Base-by-base conservation (phyloP, 2,329 filamentous ascomycete species). In the Claviceps quebecensis region DNA sequence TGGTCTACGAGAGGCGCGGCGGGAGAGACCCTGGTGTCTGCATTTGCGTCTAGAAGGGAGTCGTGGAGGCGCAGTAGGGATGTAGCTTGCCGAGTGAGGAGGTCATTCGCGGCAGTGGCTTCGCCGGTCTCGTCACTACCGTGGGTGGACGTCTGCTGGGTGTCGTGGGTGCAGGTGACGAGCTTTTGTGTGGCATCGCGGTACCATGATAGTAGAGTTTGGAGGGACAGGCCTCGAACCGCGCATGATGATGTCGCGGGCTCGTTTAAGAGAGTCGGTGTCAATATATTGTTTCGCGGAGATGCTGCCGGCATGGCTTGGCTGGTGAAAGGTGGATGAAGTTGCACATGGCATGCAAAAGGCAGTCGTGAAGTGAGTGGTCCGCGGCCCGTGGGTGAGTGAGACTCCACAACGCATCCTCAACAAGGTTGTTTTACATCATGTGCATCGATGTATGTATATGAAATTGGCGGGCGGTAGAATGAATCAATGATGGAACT, bases 1-100 rank as follows among this genome's bases (percentile, higher is more conserved):
- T 61, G 67, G 39, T 59, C 54, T 2, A 73, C 53, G 0, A 73
- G 62, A 34, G 56, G 50, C 29, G 60, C 47, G 36, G 57, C 51
- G 36, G 14, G 34, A 22, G 17, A 36, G 2, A 4, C 7, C 6
- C 11, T 17, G 22, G 29, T 22, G 34, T 11, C 36, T 19, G 0
- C 14, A 11, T 41, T 1, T 9, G 9, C 11, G 40, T 8, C 14
- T 17, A 16, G 19, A 5, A 59, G 14, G 14, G 50, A 48, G 13
- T 60, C 45, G 47, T 63, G 59, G 2, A 65, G 50, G 7, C 49
- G 54, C 39, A 61, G 41, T 29, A 67, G 48, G 2, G 49, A 39
- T 1, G 16, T 29, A 19, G 65, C 66, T 49, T 68, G 65, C 14
- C 60, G 59, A 1, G 47, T 50, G 40, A 68, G 61, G 5, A 69